These are phyloP conservation scores for Colletotrichum sp. DNA, from an alignment of 2,329 filamentous ascomycete genomes.

Conservation along the genomic window DNA sequence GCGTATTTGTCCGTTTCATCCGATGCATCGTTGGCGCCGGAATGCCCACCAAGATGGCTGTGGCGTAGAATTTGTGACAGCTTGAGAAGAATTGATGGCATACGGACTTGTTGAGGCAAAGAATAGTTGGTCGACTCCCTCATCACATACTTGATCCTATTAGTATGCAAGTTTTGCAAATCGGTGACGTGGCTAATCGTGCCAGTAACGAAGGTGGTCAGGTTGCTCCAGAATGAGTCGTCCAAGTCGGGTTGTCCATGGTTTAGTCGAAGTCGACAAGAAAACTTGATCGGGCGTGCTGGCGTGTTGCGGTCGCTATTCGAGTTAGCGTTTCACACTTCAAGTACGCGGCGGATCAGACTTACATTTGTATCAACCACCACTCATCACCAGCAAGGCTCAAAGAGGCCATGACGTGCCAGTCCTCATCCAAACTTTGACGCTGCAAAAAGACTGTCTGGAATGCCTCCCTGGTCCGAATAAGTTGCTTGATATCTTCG, in stretches of 20 bases:
- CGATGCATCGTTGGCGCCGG: constrained; percentile 13
- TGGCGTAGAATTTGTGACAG: constrained; percentile 46
- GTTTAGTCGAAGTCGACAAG: constrained; percentile 43
- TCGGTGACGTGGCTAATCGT: constrained; percentile 58
- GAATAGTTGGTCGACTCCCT: constrained; percentile 39
- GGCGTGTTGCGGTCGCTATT: constrained; percentile 30
- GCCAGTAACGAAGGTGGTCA: constrained; percentile 55
- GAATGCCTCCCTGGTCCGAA: constrained; percentile 68
- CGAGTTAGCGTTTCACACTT: background rate
- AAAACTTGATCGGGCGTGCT: constrained; percentile 25
- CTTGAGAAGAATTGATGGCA: constrained; percentile 55
- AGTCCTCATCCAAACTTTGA: constrained; percentile 72
- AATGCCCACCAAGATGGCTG: background rate
- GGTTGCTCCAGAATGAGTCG: constrained; percentile 55
- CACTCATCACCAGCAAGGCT: constrained; percentile 77
- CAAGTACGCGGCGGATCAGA: constrained; percentile 15
- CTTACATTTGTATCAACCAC: constrained; percentile 75
- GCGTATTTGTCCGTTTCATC: constrained; percentile 22
- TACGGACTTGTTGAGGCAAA: constrained; percentile 45
- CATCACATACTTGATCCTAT: constrained; percentile 44
- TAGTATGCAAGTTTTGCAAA: constrained; percentile 50
- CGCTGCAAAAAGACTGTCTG: constrained; percentile 74
- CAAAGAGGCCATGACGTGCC: constrained; percentile 75
- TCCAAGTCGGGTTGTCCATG: constrained; percentile 49
- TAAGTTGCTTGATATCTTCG: constrained; percentile 63